phyloP scores from a whole-genome alignment of 1,139 yeast species.

The Kodamaea derodonti region DNA sequence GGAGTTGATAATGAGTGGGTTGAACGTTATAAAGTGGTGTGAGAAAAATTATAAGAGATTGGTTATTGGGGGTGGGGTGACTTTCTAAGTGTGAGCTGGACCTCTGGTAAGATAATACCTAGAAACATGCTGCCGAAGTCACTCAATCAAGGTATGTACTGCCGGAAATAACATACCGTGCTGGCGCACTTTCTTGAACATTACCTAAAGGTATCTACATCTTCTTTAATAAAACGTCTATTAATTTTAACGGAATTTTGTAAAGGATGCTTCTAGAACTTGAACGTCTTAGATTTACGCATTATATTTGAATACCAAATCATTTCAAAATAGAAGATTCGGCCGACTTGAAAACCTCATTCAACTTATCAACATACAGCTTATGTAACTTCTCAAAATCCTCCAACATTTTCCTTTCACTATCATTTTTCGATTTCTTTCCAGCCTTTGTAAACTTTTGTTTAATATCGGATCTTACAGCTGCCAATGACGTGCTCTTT shows the following conservation, averaged over 20 bases:
- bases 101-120: no score
- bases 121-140: no score
- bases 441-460: constrained; percentile 49
- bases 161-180: no score
- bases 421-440: constrained; percentile 51
- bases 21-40: constrained; percentile 39
- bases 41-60: constrained; percentile 32
- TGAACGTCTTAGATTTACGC: no score
- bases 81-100: no score
- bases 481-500: constrained; percentile 50
- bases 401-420: constrained; percentile 47
- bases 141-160: no score
- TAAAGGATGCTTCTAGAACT: no score
- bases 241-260: no score
- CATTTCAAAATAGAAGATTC: constrained; percentile 47
- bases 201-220: no score
- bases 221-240: no score
- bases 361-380: constrained; percentile 54
- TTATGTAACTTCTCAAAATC: constrained; percentile 70
- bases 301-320: neutral
- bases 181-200: no score
- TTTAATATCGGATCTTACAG: constrained; percentile 59
- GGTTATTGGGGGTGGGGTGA: constrained; percentile 27
- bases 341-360: constrained; percentile 54
- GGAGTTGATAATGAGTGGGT: constrained; percentile 29